These are phyloP conservation scores for Simmondsia chinensis DNA, from an alignment of 148 eudicot genomes.

Conservation along the genomic window DNA sequence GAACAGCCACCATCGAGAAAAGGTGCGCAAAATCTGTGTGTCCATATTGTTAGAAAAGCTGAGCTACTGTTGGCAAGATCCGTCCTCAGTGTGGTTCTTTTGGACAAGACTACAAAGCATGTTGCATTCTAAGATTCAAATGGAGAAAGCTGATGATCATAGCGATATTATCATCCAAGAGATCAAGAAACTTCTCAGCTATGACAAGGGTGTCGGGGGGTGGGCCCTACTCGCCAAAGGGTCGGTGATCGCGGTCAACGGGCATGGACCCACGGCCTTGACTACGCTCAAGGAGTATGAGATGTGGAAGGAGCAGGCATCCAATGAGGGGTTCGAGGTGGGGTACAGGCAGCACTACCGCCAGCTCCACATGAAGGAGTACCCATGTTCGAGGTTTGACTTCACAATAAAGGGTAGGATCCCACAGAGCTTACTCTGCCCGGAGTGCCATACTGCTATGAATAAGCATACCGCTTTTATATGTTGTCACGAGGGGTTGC, in stretches of 20 bases:
- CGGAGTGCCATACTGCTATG: conserved; percentile 21
- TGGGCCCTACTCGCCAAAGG: conserved; percentile 34
- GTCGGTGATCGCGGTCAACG: conserved; percentile 9
- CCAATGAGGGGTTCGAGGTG: conserved; percentile 7
- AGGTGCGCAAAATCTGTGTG: conserved; percentile 14
- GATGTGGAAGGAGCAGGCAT: conserved; percentile 4
- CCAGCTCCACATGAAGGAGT: conserved; percentile 7
- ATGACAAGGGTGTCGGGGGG: conserved; percentile 20
- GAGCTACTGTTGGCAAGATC: conserved; percentile 43
- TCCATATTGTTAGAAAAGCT: conserved; percentile 24
- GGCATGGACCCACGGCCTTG: conserved; percentile 9
- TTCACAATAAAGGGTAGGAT: conserved; percentile 15
- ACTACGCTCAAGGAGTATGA: conserved; percentile 10
- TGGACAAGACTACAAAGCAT: conserved; percentile 65
- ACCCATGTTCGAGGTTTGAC: conserved; percentile 17
- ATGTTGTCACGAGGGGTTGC: conserved; percentile 24
- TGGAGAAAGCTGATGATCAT: conserved; percentile 19
- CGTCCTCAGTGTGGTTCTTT: conserved; percentile 40
- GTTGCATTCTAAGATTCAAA: conserved; percentile 51
- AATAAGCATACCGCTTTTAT: conserved; percentile 15
- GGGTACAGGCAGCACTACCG: conserved; percentile 6
- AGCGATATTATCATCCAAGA: conserved; percentile 22
- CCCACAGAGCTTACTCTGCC: conserved; percentile 24
- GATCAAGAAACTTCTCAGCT: conserved; percentile 28
- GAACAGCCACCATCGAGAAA: conserved; percentile 20